Percentiles rank a stretch among this genome's conserved stretches.
phyloP scores from a whole-genome alignment of 371 early-diverging fungal species.

The Zopfochytrium polystomum region DNA sequence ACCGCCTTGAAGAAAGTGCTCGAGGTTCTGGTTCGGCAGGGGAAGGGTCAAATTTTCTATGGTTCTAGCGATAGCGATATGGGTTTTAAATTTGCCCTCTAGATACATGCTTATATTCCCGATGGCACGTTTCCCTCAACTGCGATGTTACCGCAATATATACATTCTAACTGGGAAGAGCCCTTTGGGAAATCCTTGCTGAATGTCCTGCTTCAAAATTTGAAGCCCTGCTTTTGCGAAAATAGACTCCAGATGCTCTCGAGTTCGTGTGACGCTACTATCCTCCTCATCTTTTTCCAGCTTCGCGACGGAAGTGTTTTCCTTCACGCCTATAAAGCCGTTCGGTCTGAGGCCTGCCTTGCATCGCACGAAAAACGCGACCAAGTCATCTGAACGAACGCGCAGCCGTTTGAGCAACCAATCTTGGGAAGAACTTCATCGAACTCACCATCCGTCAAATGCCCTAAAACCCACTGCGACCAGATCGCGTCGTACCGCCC shows the following conservation, averaged over 20 bases:
- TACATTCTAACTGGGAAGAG: conserved; percentile 85
- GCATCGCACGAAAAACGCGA: conserved; percentile 78
- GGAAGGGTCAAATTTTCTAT: conserved; percentile 76
- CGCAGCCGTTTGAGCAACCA: not conserved
- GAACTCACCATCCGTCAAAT: conserved; percentile 47
- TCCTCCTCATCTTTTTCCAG: conserved; percentile 78
- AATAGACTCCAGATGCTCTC: conserved; percentile 60
- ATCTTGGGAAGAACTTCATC: not conserved
- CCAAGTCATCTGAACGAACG: conserved; percentile 64
- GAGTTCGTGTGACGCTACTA: conserved; percentile 81
- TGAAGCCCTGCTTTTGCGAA: conserved; percentile 70
- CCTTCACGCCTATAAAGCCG: conserved; percentile 86
- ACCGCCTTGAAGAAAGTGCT: conserved; percentile 68
- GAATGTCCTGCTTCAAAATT: conserved; percentile 67
- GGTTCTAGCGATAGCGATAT: conserved; percentile 71
- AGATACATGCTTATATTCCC: no score
- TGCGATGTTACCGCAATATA: conserved; percentile 5
- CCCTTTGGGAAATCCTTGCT: conserved; percentile 77
- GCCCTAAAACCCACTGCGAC: conserved; percentile 92
- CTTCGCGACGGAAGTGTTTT: conserved; percentile 70
- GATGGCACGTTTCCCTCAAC: no score
- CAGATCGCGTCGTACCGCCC: conserved; percentile 83
- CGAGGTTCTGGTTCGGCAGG: conserved; percentile 71
- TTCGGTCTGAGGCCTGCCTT: conserved; percentile 65
- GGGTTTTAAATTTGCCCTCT: conserved; percentile 84